A percentile compares a stretch with the other conserved stretches of the same genome.
phyloP scores from a whole-genome alignment of 1,139 yeast genomes.

The Blastobotrys persicus region DNA sequence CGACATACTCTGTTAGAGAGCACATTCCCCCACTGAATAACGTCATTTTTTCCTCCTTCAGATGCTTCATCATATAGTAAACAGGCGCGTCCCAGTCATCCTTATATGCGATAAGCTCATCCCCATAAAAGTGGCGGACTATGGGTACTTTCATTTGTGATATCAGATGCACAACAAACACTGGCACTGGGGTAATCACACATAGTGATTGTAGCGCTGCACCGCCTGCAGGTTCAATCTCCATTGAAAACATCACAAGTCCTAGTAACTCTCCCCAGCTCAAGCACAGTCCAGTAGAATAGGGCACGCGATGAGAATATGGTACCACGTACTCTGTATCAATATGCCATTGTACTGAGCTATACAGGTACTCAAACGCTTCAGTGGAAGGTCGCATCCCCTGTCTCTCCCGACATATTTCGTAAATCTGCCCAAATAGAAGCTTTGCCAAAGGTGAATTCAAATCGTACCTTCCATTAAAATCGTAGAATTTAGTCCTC shows the following conservation, averaged over 20 bases:
- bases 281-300: not conserved
- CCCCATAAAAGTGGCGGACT: not conserved
- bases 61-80: conserved; percentile 1
- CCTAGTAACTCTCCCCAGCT: conserved; percentile 2
- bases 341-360: not conserved
- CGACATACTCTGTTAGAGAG: not conserved
- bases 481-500: not conserved
- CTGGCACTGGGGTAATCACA: conserved; percentile 2
- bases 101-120: not conserved
- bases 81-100: not conserved
- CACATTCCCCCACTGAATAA: not conserved
- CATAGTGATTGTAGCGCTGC: conserved; percentile 2
- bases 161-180: conserved; percentile 1
- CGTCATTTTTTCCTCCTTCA: not conserved
- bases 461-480: not conserved
- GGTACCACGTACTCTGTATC: not conserved
- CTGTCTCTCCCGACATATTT: not conserved
- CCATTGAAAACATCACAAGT: conserved; percentile 1
- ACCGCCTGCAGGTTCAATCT: conserved; percentile 5
- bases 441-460: not conserved
- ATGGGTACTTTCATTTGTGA: conserved; percentile 7
- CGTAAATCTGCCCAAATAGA: conserved; percentile 1
- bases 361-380: not conserved
- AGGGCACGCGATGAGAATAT: not conserved
- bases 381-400: not conserved